These are phyloP conservation scores for Isatis lusitanica DNA, from an alignment of 441 rosid genomes.

Conservation along the genomic window DNA sequence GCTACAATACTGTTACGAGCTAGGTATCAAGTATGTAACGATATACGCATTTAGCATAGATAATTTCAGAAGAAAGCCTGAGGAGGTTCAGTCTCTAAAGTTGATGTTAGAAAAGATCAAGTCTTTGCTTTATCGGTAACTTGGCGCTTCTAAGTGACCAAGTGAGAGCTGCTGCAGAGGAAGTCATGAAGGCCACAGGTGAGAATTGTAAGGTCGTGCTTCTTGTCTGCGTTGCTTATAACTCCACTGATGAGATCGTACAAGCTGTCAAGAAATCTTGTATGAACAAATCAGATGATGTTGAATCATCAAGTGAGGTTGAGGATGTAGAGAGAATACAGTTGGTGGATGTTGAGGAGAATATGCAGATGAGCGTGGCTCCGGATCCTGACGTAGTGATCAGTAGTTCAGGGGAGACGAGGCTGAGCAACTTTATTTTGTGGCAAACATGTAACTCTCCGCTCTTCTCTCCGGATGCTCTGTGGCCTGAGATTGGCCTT, in stretches of 20 bases:
- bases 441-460: slow-evolving; percentile 62
- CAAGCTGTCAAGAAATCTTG: slow-evolving; percentile 71
- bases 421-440: slow-evolving; percentile 77
- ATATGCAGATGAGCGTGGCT: slow-evolving; percentile 68
- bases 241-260: slow-evolving; percentile 67
- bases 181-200: slow-evolving; percentile 67
- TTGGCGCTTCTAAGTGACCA: slow-evolving; percentile 56
- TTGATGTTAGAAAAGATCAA: slow-evolving; percentile 72
- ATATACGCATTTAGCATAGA: slow-evolving; percentile 89
- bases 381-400: slow-evolving; percentile 78
- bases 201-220: slow-evolving; percentile 47
- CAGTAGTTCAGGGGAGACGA: slow-evolving; percentile 73
- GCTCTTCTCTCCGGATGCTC: slow-evolving; percentile 37
- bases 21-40: slow-evolving; percentile 64
- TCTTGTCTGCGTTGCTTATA: slow-evolving; percentile 74
- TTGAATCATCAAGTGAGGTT: background rate
- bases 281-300: slow-evolving; percentile 34
- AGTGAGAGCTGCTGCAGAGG: slow-evolving; percentile 60
- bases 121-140: slow-evolving; percentile 66
- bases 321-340: slow-evolving; percentile 37
- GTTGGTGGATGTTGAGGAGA: slow-evolving; percentile 52
- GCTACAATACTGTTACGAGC: slow-evolving; percentile 67
- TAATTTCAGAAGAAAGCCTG: slow-evolving; percentile 67
- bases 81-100: slow-evolving; percentile 67
- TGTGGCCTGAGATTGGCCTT: slow-evolving; percentile 85